Percentiles rank a stretch among this genome's conserved stretches.
These are phyloP conservation scores for Fraxinus americana DNA, from an alignment of 257 asterid genomes.

Conservation along the genomic window DNA sequence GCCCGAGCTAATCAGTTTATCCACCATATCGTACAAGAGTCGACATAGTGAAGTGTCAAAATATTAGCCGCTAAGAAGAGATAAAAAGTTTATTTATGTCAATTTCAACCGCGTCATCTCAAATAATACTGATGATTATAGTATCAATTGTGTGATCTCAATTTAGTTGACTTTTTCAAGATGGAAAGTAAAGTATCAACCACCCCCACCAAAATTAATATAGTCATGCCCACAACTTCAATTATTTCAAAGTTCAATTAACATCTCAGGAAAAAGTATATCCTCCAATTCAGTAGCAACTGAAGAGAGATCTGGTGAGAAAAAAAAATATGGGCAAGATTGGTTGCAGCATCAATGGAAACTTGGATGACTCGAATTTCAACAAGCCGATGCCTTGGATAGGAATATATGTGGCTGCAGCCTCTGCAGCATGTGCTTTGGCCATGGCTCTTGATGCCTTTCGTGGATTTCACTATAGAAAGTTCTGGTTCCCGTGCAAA, in stretches of 20 bases:
- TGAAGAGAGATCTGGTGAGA: background rate
- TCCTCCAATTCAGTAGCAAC: background rate
- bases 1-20: no score
- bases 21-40: background rate
- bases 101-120: background rate
- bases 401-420: conserved; percentile 60
- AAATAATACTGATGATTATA: background rate
- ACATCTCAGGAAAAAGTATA: background rate
- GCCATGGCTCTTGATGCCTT: conserved; percentile 56
- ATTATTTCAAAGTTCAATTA: background rate
- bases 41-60: background rate
- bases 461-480: conserved; percentile 47
- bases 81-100: background rate
- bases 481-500: conserved; percentile 74
- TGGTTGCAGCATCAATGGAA: conserved; percentile 56
- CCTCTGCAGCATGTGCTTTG: conserved; percentile 62
- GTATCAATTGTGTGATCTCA: background rate
- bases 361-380: conserved; percentile 52
- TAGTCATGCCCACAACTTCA: background rate
- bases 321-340: conserved; percentile 39
- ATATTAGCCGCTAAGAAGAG: no score
- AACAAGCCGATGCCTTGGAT: conserved; percentile 75
- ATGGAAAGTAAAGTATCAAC: background rate
- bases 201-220: background rate
- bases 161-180: background rate